Base-by-base conservation (phyloP, 768 basidiomycete genomes). In the Rhizopogon sp. region DNA sequence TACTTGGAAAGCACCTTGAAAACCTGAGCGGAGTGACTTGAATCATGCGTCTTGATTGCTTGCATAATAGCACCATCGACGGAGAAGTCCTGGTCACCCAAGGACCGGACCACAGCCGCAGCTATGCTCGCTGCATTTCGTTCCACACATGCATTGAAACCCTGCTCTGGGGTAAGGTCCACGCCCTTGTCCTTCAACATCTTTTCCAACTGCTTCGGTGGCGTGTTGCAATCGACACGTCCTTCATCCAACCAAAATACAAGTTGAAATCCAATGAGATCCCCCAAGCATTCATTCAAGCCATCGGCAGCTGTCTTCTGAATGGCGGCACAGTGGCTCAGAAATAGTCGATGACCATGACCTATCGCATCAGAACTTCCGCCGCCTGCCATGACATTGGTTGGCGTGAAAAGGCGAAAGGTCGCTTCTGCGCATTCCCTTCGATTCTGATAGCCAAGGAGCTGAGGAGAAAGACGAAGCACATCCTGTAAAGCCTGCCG, bases 401-500 rank as follows among this genome's bases (percentile, higher is more conserved):
- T 76, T 0, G 90, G 85, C 0, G 86, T 84, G 55, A 90, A 86
- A 7, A 78, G 71, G 17, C 69, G 75, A 58, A 96, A 87, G 1
- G 84, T 82, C 3, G 83, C 80, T 57, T 81, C 74, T 0, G 88
- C 88, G 56, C 81, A 87, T 53, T 85, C 80, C 56, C 76, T 80
- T 52, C 82, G 79, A 61, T 84, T 83, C 14, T 70, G 61, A 66
- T 87, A 97, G 0, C 96, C 96, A 25, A 96, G 78, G 4, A 95
- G 72, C 49, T 78, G 77, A 31, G 84, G 83, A 3, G 90, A 86
- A 7, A 96, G 74, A 8, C 71, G 66, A 55, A 87, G 74, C 42
- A 87, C 71, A 57, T 88, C 83, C 13, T 73, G 66, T 10, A 69
- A 67, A 5, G 71, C 71, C 39, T 75, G 65, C 39, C 79, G 75